Evolutionary conservation across 805 yeast species (phyloP), one percentile per base, ranked within the genome.

Genomic region (Cyberlindnera veronae): DNA sequence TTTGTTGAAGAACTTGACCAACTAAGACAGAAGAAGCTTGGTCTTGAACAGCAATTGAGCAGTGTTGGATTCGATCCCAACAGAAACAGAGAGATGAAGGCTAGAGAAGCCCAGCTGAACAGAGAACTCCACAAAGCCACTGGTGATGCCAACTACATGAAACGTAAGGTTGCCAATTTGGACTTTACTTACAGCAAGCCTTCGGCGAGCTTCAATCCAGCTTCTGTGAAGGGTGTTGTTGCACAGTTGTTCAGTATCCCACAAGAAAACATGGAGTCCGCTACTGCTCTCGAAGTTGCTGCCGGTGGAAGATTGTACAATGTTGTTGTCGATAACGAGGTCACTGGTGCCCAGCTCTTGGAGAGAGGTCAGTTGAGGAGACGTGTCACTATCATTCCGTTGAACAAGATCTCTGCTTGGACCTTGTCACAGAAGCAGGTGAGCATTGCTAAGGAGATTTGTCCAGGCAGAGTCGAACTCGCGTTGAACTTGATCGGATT

Each of bases 241-340:
- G 96, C 95, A 3, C 93, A 85, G 55, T 65, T 93, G 36, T 88
- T 95, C 57, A 62, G 71, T 1, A 58, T 93, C 16, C 73, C 74
- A 14, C 78, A 80, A 32, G 58, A 68, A 1, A 76, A 82, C 35
- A 58, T 64, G 39, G 74, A 76, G 19, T 78, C 81, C 39, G 82
- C 95, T 1, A 70, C 81, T 19, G 99, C 99, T 1, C 67, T 93
- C 26, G 97, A 93, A 62, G 83, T 87, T 3, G 83, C 95, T 58
- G 99, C 97, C 2, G 99, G 99, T 34, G 95, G 91, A 5, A 71
- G 90, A 51, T 63, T 95, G 22, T 95, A 79, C 60, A 89, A 90
- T 54, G 85, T 95, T 26, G 88, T 93, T 36, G 98, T 95, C 22
- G 97, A 89, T 53, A 81, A 77, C 46, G 95, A 91, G 43, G 77